Percentiles rank a stretch among this genome's conserved stretches.
These are phyloP conservation scores for Arthrobotrys iridis DNA, from an alignment of 2,329 filamentous ascomycete genomes.

Conservation along the genomic window DNA sequence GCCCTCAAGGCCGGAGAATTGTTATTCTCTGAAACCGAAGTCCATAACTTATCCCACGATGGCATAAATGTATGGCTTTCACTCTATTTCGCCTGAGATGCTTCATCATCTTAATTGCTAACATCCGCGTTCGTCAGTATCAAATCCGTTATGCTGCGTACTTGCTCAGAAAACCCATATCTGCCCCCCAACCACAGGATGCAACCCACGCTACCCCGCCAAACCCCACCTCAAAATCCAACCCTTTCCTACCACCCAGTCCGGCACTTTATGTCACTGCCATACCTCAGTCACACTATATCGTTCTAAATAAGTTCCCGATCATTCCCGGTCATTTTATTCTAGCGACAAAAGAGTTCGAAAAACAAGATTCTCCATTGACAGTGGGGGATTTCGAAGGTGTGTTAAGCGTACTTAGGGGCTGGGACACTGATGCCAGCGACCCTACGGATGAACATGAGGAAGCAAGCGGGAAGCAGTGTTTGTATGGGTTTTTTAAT, in stretches of 20 bases:
- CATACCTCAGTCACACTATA: slow-evolving; percentile 68
- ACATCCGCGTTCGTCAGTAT: slow-evolving; percentile 16
- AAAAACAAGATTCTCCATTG: slow-evolving; percentile 69
- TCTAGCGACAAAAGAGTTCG: slow-evolving; percentile 72
- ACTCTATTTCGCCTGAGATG: neutral
- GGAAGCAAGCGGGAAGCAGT: neutral
- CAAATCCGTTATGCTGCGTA: slow-evolving; percentile 53
- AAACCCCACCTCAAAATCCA: slow-evolving; percentile 20
- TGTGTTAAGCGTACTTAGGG: slow-evolving; percentile 10
- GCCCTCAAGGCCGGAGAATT: slow-evolving; percentile 22
- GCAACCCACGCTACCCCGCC: neutral
- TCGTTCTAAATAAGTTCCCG: slow-evolving; percentile 80
- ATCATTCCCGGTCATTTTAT: slow-evolving; percentile 77
- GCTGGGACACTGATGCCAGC: slow-evolving; percentile 9
- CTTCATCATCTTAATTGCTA: neutral
- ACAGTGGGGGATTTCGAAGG: slow-evolving; percentile 14
- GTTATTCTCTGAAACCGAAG: slow-evolving; percentile 44
- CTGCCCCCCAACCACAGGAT: neutral
- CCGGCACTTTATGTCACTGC: slow-evolving; percentile 34
- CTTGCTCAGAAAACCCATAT: slow-evolving; percentile 42
- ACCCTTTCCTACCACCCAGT: slow-evolving; percentile 41
- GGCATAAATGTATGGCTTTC: slow-evolving; percentile 37
- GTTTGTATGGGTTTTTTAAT: slow-evolving; percentile 56
- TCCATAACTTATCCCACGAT: slow-evolving; percentile 35
- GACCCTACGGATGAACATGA: neutral